Base-by-base conservation (phyloP, 305 asterid genomes). In the Ruellia speciosa region DNA sequence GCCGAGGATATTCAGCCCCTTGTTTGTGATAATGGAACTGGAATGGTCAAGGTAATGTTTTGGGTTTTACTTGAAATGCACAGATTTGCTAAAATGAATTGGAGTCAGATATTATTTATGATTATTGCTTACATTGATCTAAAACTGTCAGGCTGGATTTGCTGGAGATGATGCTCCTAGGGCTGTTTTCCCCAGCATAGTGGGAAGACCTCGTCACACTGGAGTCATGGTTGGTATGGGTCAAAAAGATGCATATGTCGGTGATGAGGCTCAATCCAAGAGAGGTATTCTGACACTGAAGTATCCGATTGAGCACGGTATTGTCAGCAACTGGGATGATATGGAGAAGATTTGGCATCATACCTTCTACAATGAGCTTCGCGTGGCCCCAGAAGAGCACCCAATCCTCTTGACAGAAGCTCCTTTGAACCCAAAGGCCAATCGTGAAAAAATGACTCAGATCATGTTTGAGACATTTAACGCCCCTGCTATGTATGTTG, bases 201-300 rank as follows among this genome's bases (percentile, higher is more conserved):
- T 86, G 68, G 95, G 95, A 10, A 86, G 95, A 59, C 95, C 95
- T 5, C 86, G 95, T 60, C 95, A 86, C 77, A 77, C 90, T 9
- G 95, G 95, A 51, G 95, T 86, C 59, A 86, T 86, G 95, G 95
- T 86, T 49, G 95, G 95, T 33, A 86, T 86, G 92, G 95, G 93
- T 48, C 95, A 86, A 63, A 83, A 86, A 58, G 89, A 83, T 54
- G 95, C 88, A 5, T 86, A 81, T 68, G 95, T 86, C 28, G 95
- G 92, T 54, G 87, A 83, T 14, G 95, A 86, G 75, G 92, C 95
- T 64, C 92, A 86, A 62, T 83, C 95, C 54, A 81, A 78, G 78
- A 76, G 95, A 79, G 93, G 89, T 76, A 81, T 83, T 53, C 71
- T 83, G 84, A 83, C 92, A 19, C 54, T 83, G 37, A 86, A 86